Evolutionary conservation across 176 grass and related monocot species (phyloP).

Genomic region (Thinopyrum elongatum): DNA sequence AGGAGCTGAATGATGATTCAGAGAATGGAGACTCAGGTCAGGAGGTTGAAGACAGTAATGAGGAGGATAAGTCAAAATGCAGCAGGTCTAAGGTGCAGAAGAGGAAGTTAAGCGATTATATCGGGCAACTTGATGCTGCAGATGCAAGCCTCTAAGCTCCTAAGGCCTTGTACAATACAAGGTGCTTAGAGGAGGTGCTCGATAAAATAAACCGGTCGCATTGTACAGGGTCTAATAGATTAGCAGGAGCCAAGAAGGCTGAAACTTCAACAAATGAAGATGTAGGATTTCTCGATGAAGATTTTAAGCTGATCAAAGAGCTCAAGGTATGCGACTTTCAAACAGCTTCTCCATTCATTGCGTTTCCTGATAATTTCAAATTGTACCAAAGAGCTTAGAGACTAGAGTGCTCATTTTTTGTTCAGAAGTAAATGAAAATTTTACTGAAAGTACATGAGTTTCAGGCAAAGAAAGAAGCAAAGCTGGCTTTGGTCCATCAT

Average conservation of each 20-base stretch:
- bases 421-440: background rate
- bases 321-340: conserved; percentile 59
- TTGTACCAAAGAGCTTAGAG: background rate
- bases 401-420: background rate
- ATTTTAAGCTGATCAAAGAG: conserved; percentile 82
- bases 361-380: background rate
- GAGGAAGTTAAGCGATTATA: conserved; percentile 72
- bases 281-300: conserved; percentile 81
- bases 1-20: conserved; percentile 25
- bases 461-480: conserved; percentile 73
- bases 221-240: background rate
- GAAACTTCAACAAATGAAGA: conserved; percentile 43
- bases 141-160: conserved; percentile 78
- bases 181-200: too few species aligned
- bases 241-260: conserved; percentile 47
- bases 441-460: conserved; percentile 8
- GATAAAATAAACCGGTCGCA: too few species aligned
- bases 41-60: conserved; percentile 29
- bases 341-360: background rate
- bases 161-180: conserved; percentile 24
- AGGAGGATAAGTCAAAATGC: conserved; percentile 36
- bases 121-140: conserved; percentile 52
- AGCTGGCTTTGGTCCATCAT: conserved; percentile 63
- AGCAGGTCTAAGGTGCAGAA: conserved; percentile 44
- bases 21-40: conserved; percentile 23